Evolutionary conservation across 305 asterid species (phyloP).

Genomic region (Plantago rigida): DNA sequence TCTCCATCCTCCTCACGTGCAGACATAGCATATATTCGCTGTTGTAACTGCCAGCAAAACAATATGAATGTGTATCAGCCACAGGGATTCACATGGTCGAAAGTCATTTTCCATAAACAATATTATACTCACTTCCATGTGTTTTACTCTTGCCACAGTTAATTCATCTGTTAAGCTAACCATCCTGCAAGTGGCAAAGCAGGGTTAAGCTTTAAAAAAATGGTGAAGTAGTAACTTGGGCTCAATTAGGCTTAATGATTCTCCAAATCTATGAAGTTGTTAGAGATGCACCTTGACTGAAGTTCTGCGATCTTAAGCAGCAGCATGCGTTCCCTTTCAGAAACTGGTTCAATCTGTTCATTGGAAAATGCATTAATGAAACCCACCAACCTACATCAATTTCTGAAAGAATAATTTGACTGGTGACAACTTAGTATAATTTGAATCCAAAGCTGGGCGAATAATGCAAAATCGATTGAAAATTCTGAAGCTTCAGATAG

Average conservation of each 20-base stretch:
- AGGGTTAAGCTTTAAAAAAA: constrained; percentile 19
- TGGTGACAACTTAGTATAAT: constrained; percentile 2
- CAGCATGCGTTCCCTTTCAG: constrained; percentile 85
- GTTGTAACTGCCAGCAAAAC: constrained; percentile 65
- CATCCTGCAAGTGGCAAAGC: constrained; percentile 55
- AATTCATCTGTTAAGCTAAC: constrained; percentile 79
- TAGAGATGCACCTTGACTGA: constrained; percentile 57
- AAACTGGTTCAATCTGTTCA: constrained; percentile 57
- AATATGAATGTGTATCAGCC: constrained; percentile 18
- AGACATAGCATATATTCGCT: constrained; percentile 46
- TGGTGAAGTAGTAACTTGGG: constrained; percentile 1
- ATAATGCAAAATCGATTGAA: too few relatives aligned
- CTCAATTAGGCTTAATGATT: not conserved
- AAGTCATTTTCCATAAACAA: constrained; percentile 3
- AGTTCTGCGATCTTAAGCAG: constrained; percentile 77
- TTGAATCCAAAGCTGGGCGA: too few relatives aligned
- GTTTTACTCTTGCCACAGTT: constrained; percentile 66
- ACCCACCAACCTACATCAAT: constrained; percentile 16
- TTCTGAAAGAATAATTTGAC: constrained; percentile 7
- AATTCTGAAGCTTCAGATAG: too few relatives aligned
- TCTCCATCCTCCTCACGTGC: constrained; percentile 57
- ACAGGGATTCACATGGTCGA: not conserved
- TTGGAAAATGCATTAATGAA: constrained; percentile 8
- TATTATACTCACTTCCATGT: constrained; percentile 60
- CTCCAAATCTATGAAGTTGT: constrained; percentile 1